Percentiles rank a stretch among this genome's conserved stretches.
Conservation (phyloP, 1,139 yeast genomes). For the Zygoascus sp. region DNA sequence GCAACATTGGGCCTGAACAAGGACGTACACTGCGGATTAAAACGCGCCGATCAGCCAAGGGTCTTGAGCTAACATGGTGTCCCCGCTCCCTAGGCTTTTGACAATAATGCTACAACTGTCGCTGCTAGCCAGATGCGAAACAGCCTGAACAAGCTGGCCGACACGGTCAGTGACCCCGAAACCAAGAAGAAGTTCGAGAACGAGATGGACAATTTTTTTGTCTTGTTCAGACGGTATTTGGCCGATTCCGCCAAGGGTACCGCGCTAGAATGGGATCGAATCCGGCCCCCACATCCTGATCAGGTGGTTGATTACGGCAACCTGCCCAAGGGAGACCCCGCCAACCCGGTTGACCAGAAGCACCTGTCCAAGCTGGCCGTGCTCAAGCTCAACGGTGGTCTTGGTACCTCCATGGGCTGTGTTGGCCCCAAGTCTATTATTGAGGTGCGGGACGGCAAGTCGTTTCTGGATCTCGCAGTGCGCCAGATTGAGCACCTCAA, state of each 20-base stretch:
- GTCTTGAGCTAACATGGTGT: background rate
- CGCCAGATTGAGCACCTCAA: conserved; percentile 96
- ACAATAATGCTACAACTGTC: conserved; percentile 89
- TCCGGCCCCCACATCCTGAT: conserved; percentile 79
- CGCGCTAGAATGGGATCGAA: conserved; percentile 90
- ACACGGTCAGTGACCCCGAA: conserved; percentile 58
- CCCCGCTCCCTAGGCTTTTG: conserved; percentile 64
- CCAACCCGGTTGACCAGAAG: conserved; percentile 35
- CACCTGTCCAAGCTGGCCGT: conserved; percentile 86
- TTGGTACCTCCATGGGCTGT: conserved; percentile 99
- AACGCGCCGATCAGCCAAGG: background rate
- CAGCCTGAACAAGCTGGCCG: conserved; percentile 84
- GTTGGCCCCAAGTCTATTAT: conserved; percentile 98
- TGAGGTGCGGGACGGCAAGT: conserved; percentile 97
- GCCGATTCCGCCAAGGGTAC: conserved; percentile 83
- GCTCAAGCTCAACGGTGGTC: conserved; percentile 92
- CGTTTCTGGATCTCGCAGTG: conserved; percentile 89
- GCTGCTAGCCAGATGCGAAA: conserved; percentile 98
- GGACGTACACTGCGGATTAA: no score
- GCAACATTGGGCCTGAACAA: background rate
- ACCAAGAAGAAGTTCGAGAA: conserved; percentile 65
- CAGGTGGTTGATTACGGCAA: conserved; percentile 79
- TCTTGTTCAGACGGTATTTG: conserved; percentile 87
- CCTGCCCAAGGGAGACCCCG: conserved; percentile 35
- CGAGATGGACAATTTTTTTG: conserved; percentile 93